phyloP scores from a whole-genome alignment of 2,329 filamentous ascomycete genomes.

The Claviceps humidiphila region DNA sequence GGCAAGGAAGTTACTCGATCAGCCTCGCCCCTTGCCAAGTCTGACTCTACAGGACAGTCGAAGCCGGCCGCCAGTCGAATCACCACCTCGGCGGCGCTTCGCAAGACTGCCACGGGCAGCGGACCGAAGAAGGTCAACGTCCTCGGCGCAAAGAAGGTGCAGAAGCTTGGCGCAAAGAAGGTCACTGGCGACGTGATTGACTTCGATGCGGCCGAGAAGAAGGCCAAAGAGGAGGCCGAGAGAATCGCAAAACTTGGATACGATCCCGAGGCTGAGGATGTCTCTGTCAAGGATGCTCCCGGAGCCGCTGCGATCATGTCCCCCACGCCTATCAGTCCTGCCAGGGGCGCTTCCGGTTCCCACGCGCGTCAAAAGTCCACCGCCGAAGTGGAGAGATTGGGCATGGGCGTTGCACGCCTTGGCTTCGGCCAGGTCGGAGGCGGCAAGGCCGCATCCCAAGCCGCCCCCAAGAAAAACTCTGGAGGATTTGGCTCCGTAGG shows the following conservation, averaged over 20 bases:
- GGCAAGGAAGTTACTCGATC: constrained; percentile 63
- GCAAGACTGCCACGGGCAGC: constrained; percentile 53
- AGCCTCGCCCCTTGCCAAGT: constrained; percentile 65
- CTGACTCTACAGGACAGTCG: constrained; percentile 38
- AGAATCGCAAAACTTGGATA: constrained; percentile 92
- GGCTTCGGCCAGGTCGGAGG: constrained; percentile 79
- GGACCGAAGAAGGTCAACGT: constrained; percentile 72
- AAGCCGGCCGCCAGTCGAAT: constrained; percentile 56
- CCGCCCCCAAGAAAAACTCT: constrained; percentile 55
- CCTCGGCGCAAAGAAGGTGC: constrained; percentile 71
- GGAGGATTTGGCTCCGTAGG: constrained; percentile 80
- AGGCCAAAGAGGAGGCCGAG: constrained; percentile 94
- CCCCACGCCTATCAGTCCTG: constrained; percentile 63
- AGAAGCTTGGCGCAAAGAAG: constrained; percentile 89
- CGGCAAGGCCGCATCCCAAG: constrained; percentile 38
- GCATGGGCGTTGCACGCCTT: constrained; percentile 74
- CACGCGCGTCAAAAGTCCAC: constrained; percentile 48
- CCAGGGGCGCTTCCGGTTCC: constrained; percentile 40
- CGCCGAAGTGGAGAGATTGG: constrained; percentile 75
- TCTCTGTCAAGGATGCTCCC: constrained; percentile 31
- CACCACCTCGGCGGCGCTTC: constrained; percentile 66
- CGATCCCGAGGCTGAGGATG: constrained; percentile 75
- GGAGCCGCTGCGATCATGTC: constrained; percentile 51
- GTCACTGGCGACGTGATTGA: constrained; percentile 69
- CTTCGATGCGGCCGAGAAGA: constrained; percentile 94